Evolutionary conservation across 2,329 filamentous ascomycete species (phyloP), one percentile per base, ranked within the genome.

Genomic region (Fusarium buharicum): DNA sequence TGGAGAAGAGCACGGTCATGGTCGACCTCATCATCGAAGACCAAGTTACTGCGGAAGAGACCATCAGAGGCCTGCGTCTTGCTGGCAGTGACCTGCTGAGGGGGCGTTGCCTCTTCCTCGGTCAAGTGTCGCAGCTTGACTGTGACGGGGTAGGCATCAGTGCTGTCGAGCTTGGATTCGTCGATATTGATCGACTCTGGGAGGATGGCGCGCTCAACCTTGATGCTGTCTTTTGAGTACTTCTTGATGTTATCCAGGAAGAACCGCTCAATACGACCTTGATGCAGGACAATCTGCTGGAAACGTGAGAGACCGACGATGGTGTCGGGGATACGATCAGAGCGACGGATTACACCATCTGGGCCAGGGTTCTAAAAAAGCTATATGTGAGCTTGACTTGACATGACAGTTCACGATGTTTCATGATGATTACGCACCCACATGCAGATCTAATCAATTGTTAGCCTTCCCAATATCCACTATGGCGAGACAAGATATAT

Each of bases 191-290:
- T 22, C 3, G 41, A 36, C 53, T 55, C 6, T 2, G 50, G 50
- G 2, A 56, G 2, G 3, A 48, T 30, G 4, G 34, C 49, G 0
- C 53, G 53, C 28, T 56, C 53, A 3, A 56, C 53, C 11, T 31
- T 27, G 1, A 55, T 17, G 2, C n/a, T 3, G 2, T 50, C 41
- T 1, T 48, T 10, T 9, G 51, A 56, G 16, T 65, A 62, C 2
- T 55, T 55, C 60, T 81, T 80, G 47, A 90, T 84, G 40, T 83
- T 81, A 59, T 90, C 86, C 0, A 89, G 77, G 65, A 90, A 87
- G 70, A 88, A 89, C 1, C 82, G 78, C 70, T 92, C 89, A 57
- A 91, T 86, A 2, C 88, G 83, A 4, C 88, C 90, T 74, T 92
- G 90, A 65, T 91, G 89, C 34, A 93, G 73, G 4, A 90, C 85